Conservation (phyloP, 2,329 filamentous ascomycete species). For the Xylaria polymorpha region DNA sequence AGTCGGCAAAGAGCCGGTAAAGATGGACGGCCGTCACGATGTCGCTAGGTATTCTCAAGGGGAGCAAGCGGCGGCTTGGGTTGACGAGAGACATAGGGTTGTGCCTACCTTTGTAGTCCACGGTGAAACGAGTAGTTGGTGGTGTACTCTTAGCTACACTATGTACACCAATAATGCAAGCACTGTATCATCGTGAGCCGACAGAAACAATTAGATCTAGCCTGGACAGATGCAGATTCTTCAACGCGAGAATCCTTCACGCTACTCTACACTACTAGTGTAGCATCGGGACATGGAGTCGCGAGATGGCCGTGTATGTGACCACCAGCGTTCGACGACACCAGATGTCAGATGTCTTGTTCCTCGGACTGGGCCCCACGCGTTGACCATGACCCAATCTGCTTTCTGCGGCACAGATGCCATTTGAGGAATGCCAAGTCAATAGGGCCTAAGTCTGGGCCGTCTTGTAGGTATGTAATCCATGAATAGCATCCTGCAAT, state of each 20-base stretch:
- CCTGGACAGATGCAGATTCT: not conserved
- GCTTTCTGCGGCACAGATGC: not conserved
- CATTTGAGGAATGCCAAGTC: constrained; percentile 7
- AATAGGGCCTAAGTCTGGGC: not conserved
- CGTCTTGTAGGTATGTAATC: constrained; percentile 1
- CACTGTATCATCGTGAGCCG: constrained; percentile 6
- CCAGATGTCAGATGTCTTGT: constrained; percentile 7
- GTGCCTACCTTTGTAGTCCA: constrained; percentile 8
- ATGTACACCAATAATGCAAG: constrained; percentile 1
- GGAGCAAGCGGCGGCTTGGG: constrained; percentile 2
- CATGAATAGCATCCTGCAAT: constrained; percentile 10
- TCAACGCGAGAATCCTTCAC: constrained; percentile 12
- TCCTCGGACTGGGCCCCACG: constrained; percentile 1
- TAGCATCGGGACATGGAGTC: too few species aligned
- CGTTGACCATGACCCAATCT: not conserved
- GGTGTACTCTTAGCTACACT: constrained; percentile 3
- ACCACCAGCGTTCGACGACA: constrained; percentile 6
- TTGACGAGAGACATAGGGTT: constrained; percentile 8
- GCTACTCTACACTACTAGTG: not conserved
- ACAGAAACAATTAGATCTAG: constrained; percentile 4
- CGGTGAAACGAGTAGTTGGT: not conserved
- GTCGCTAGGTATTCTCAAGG: not conserved
- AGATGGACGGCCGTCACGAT: constrained; percentile 7
- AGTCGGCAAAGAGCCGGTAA: constrained; percentile 11
- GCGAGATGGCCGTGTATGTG: constrained; percentile 10